phyloP scores from a whole-genome alignment of 140 eudicot species.

The Ambrosia hybrid region DNA sequence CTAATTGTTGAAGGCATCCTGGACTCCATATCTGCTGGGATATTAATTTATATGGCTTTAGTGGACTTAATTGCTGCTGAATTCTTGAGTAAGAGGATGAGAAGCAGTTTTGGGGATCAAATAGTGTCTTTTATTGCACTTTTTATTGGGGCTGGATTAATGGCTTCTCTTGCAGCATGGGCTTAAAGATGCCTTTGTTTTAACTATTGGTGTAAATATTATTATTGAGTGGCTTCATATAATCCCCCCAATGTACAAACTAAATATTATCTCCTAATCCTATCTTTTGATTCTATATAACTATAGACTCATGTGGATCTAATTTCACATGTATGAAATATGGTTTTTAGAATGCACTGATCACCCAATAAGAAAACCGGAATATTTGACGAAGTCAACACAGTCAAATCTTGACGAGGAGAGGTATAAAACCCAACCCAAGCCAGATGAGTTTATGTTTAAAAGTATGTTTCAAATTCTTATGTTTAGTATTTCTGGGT shows the following conservation, averaged over 20 bases:
- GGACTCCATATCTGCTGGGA: constrained; percentile 84
- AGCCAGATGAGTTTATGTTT: too few relatives aligned
- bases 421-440: too few relatives aligned
- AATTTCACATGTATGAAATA: neutral
- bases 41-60: constrained; percentile 78
- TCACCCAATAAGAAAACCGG: too few relatives aligned
- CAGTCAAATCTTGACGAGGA: too few relatives aligned
- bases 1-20: constrained; percentile 68
- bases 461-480: too few relatives aligned
- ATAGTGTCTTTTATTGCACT: constrained; percentile 64
- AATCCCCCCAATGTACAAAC: neutral
- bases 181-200: constrained; percentile 32
- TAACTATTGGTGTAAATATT: constrained; percentile 14
- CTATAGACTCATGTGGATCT: constrained; percentile 5
- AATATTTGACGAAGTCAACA: neutral
- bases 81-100: constrained; percentile 86
- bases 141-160: constrained; percentile 71
- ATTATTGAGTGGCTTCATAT: constrained; percentile 5
- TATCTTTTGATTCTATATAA: neutral
- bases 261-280: neutral
- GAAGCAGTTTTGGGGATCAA: constrained; percentile 63
- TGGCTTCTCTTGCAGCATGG: constrained; percentile 82
- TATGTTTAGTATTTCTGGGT: too few relatives aligned
- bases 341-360: neutral
- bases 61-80: constrained; percentile 94